These are phyloP conservation scores for Penicillium angulare DNA, from an alignment of 495 filamentous ascomycete species.

Conservation along the genomic window DNA sequence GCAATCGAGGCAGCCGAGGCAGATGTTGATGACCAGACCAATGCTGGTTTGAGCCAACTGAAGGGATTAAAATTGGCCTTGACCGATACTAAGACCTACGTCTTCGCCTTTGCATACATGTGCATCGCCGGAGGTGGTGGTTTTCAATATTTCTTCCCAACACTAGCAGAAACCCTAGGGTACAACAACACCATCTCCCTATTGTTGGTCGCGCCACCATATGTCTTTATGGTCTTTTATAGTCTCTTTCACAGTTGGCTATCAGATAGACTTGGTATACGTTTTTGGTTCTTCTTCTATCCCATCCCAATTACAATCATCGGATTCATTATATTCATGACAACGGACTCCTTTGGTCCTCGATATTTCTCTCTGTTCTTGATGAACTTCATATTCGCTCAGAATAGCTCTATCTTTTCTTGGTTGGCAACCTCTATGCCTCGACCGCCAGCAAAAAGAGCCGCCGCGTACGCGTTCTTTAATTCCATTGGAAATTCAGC, in stretches of 20 bases:
- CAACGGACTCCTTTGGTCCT: slow-evolving; percentile 39
- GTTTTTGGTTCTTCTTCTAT: slow-evolving; percentile 50
- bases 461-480: slow-evolving; percentile 50
- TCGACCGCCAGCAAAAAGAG: slow-evolving; percentile 50
- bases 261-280: slow-evolving; percentile 40
- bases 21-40: slow-evolving; percentile 39
- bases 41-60: slow-evolving; percentile 39
- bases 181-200: slow-evolving; percentile 40
- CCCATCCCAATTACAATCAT: slow-evolving; percentile 44
- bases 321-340: slow-evolving; percentile 50
- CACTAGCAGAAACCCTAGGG: slow-evolving; percentile 42
- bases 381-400: slow-evolving; percentile 50
- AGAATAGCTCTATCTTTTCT: slow-evolving; percentile 48
- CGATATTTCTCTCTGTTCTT: slow-evolving; percentile 51
- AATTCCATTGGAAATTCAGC: slow-evolving; percentile 49
- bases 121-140: slow-evolving; percentile 42
- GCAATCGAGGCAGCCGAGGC: slow-evolving; percentile 43
- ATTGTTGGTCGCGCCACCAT: slow-evolving; percentile 49
- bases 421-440: slow-evolving; percentile 50
- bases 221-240: slow-evolving; percentile 50
- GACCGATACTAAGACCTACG: slow-evolving; percentile 44
- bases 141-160: slow-evolving; percentile 53
- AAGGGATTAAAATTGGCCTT: slow-evolving; percentile 46
- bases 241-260: slow-evolving; percentile 37
- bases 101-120: slow-evolving; percentile 46